phyloP scores from a whole-genome alignment of 768 basidiomycete species.

The Rhizopogon roseolus region DNA sequence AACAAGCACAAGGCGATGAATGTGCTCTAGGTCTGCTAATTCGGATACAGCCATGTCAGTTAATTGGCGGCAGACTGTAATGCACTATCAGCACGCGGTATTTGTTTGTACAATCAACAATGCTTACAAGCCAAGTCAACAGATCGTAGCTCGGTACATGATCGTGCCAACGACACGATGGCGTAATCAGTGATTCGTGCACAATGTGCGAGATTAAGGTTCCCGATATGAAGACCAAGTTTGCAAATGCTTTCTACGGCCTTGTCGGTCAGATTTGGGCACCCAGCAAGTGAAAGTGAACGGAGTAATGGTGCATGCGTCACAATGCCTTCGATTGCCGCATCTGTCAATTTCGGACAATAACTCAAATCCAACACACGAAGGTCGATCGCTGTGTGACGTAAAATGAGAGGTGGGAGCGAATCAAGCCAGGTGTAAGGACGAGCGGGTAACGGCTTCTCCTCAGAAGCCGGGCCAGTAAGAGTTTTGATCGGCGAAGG shows the following conservation, averaged over 20 bases:
- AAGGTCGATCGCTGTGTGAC: constrained; percentile 65
- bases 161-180: constrained; percentile 60
- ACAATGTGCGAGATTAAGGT: constrained; percentile 78
- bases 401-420: constrained; percentile 59
- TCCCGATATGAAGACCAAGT: constrained; percentile 73
- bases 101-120: constrained; percentile 12
- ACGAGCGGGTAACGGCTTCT: constrained; percentile 49
- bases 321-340: constrained; percentile 70
- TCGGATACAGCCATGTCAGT: constrained; percentile 86
- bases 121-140: constrained; percentile 83
- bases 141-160: constrained; percentile 70
- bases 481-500: constrained; percentile 43
- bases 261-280: constrained; percentile 67
- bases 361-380: constrained; percentile 75
- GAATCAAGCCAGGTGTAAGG: constrained; percentile 58
- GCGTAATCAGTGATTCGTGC: constrained; percentile 74
- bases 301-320: constrained; percentile 73
- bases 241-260: constrained; percentile 62
- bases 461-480: constrained; percentile 16
- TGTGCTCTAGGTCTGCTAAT: constrained; percentile 59
- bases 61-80: constrained; percentile 69
- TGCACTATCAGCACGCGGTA: constrained; percentile 12
- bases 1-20: constrained; percentile 76
- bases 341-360: constrained; percentile 68
- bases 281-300: constrained; percentile 73